These are phyloP conservation scores for Haematococcus lacustris DNA, from an alignment of 139 green algal genomes.

Conservation along the genomic window DNA sequence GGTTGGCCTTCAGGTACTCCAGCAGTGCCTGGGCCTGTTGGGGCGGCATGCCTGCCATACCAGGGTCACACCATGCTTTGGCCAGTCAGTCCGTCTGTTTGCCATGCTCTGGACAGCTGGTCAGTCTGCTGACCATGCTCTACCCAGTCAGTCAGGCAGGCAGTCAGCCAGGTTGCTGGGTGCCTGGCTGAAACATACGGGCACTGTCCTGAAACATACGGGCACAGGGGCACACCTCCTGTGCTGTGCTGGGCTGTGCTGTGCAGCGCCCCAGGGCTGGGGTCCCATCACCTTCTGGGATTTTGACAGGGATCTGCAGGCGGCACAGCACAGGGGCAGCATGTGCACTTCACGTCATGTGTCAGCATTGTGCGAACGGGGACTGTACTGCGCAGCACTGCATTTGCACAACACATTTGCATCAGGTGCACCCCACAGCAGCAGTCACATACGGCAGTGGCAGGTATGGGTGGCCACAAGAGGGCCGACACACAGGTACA, in stretches of 20 bases:
- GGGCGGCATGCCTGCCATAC: conserved; percentile 28
- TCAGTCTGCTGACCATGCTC: neutral
- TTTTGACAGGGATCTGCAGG: conserved; percentile 33
- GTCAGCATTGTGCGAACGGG: neutral
- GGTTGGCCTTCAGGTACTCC: conserved; percentile 56
- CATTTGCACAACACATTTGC: neutral
- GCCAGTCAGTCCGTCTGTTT: neutral
- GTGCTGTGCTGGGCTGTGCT: neutral
- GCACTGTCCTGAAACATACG: neutral
- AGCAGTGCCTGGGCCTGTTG: conserved; percentile 39
- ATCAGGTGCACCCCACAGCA: conserved; percentile 8
- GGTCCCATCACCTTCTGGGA: conserved; percentile 13
- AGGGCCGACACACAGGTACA: too few relatives aligned
- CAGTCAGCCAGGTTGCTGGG: neutral
- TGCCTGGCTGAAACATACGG: neutral
- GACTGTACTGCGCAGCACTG: neutral
- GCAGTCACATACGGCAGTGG: neutral
- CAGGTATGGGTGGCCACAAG: too few relatives aligned
- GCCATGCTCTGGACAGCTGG: neutral
- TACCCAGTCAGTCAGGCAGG: neutral
- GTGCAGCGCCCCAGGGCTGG: neutral
- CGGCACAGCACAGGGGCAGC: neutral
- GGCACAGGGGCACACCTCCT: neutral
- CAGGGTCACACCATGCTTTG: neutral
- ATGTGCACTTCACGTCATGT: conserved; percentile 5